phyloP scores from a whole-genome alignment of 2,329 filamentous ascomycete genomes.

The Nigrospora osmanthi region DNA sequence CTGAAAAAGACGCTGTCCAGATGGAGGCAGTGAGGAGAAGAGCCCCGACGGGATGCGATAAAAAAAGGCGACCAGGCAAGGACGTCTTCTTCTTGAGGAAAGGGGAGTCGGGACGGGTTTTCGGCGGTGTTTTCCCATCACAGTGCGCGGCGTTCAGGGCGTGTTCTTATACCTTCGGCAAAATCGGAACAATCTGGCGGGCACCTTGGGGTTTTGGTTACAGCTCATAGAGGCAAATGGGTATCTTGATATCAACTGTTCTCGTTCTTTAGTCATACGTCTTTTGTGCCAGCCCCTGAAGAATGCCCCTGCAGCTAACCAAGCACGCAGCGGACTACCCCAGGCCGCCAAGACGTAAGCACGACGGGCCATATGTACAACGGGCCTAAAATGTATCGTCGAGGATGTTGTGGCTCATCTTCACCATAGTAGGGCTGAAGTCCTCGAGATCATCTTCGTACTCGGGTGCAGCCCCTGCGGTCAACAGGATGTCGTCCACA shows the following conservation, averaged over 20 bases:
- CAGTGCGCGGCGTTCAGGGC: neutral
- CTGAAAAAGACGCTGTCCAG: neutral
- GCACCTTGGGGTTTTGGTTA: neutral
- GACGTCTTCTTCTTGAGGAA: neutral
- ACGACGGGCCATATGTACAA: neutral
- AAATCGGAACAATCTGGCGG: neutral
- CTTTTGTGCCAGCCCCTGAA: neutral
- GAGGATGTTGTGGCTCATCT: conserved; percentile 54
- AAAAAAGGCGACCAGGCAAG: neutral
- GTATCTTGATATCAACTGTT: neutral
- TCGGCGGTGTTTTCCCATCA: neutral
- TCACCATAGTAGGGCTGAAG: conserved; percentile 58
- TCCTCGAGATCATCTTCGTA: conserved; percentile 36
- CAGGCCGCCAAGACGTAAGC: neutral
- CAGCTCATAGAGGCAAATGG: neutral
- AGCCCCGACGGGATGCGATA: neutral
- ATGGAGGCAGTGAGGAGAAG: neutral
- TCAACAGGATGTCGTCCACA: conserved; percentile 70
- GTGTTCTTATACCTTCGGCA: neutral
- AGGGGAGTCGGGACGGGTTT: neutral
- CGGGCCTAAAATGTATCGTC: conserved; percentile 50
- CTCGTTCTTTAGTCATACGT: neutral
- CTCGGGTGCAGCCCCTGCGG: conserved; percentile 59
- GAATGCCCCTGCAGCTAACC: neutral
- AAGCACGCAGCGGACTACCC: too few relatives aligned